Evolutionary conservation across 495 filamentous ascomycete genomes (phyloP), one percentile per base, ranked within the genome.

Genomic region (Collariella sp.): DNA sequence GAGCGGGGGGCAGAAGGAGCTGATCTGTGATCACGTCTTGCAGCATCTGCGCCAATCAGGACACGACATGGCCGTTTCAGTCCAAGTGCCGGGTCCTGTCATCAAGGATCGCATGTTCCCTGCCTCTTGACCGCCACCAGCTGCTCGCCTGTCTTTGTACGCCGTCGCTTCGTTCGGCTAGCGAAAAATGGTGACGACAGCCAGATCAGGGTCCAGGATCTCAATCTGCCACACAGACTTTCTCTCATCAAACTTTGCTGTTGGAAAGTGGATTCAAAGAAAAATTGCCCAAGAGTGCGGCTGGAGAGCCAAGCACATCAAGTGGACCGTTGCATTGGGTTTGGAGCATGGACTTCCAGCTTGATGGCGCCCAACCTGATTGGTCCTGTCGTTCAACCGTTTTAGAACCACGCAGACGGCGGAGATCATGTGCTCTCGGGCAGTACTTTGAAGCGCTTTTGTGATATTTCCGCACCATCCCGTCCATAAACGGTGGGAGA

Each of bases 401-500:
- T 38, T 42, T 49, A 19, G 22, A 23, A 38, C 5, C 44, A 24
- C 36, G 56, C 56, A 58, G 42, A 11, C 29, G 19, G 10, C 20
- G 16, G 31, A 7, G 49, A 54, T 58, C 56, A 58, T 58, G 56
- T 58, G 56, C 46, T 40, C 41, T 48, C 39, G 9, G 16, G 7
- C 33, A 40, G 43, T 29, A 20, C 40, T 11, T 43, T 23, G 9
- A 13, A n/a, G 26, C 5, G 9, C 26, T 31, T 31, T 9, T 31
- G 26, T n/a, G n/a, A n/a, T n/a, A n/a, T n/a, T n/a, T n/a, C n/a
- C n/a, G n/a, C n/a, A n/a, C n/a, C n/a, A n/a, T n/a, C n/a, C n/a
- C n/a, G n/a, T n/a, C n/a, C n/a, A n/a, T n/a, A n/a, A n/a, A n/a
- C n/a, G n/a, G n/a, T n/a, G n/a, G n/a, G n/a, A n/a, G n/a, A n/a